Conservation (phyloP, 495 filamentous ascomycete genomes). For the Aspergillus steynii region DNA sequence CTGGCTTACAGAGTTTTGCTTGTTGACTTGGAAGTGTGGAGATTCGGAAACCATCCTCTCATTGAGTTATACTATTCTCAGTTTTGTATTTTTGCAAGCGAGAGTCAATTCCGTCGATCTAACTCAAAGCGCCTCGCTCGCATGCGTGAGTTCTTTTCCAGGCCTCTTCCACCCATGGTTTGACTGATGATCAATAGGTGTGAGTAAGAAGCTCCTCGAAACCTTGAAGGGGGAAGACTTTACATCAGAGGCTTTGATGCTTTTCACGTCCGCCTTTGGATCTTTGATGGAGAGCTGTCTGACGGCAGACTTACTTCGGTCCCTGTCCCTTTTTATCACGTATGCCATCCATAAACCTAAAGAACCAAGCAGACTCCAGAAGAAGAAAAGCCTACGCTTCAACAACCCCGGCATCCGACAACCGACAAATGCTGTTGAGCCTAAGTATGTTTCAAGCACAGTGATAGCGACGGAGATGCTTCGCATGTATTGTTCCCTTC, state of each 20-base stretch:
- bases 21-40: constrained; percentile 91
- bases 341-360: constrained; percentile 79
- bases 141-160: constrained; percentile 71
- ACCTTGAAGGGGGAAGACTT: constrained; percentile 85
- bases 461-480: constrained; percentile 75
- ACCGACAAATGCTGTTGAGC: constrained; percentile 23
- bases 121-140: constrained; percentile 80
- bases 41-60: constrained; percentile 67
- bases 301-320: constrained; percentile 78
- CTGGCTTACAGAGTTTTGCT: constrained; percentile 88
- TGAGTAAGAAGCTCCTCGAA: constrained; percentile 86
- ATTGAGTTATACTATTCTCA: constrained; percentile 91
- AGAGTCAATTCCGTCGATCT: constrained; percentile 88
- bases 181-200: constrained; percentile 56
- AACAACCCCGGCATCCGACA: constrained; percentile 31
- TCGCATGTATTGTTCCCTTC: constrained; percentile 75
- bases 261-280: constrained; percentile 75
- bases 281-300: constrained; percentile 75
- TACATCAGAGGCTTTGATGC: constrained; percentile 62
- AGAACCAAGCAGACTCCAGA: constrained; percentile 40
- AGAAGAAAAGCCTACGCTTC: constrained; percentile 53
- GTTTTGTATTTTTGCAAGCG: constrained; percentile 77
- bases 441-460: constrained; percentile 34
- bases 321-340: constrained; percentile 89
- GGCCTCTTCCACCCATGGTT: constrained; percentile 1